Evolutionary conservation across 1,139 yeast genomes (phyloP).

Genomic region (Kodamaea ohmeri): DNA sequence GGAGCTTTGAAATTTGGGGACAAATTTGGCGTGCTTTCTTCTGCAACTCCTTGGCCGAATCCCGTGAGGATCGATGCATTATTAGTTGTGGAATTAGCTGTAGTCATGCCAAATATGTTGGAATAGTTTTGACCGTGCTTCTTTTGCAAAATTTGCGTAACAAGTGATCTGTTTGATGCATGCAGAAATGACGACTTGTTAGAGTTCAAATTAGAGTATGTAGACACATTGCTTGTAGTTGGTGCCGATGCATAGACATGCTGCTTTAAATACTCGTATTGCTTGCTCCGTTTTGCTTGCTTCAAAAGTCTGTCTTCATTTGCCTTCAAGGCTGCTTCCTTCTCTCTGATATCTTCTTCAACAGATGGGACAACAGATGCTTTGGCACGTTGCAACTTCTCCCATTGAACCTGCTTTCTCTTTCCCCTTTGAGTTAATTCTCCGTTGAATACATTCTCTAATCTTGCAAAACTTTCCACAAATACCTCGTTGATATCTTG

Average conservation of each 20-base stretch:
- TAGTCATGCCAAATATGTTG: slow-evolving; percentile 17
- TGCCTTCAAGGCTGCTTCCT: slow-evolving; percentile 14
- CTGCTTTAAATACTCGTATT: slow-evolving; percentile 34
- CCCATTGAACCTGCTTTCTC: slow-evolving; percentile 18
- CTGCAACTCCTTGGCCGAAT: slow-evolving; percentile 41
- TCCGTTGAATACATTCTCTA: slow-evolving; percentile 29
- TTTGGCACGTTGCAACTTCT: slow-evolving; percentile 10
- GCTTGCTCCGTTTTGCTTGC: slow-evolving; percentile 31
- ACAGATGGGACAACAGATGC: not conserved
- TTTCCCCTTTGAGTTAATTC: slow-evolving; percentile 33
- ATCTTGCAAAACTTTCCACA: slow-evolving; percentile 23
- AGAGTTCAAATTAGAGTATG: not conserved
- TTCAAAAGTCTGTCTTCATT: slow-evolving; percentile 28
- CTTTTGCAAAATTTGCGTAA: slow-evolving; percentile 14
- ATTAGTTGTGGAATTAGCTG: slow-evolving; percentile 25
- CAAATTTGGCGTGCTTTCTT: slow-evolving; percentile 37
- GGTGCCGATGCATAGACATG: slow-evolving; percentile 22
- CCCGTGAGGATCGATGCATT: slow-evolving; percentile 31
- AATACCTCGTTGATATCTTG: slow-evolving; percentile 30
- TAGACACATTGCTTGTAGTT: not conserved
- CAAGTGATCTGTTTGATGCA: slow-evolving; percentile 13
- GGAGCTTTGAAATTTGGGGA: slow-evolving; percentile 14
- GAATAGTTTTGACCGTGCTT: slow-evolving; percentile 6
- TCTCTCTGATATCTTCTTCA: slow-evolving; percentile 4
- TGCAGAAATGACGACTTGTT: slow-evolving; percentile 4